These are phyloP conservation scores for Terana coerulea DNA, from an alignment of 768 basidiomycete species.

Conservation along the genomic window DNA sequence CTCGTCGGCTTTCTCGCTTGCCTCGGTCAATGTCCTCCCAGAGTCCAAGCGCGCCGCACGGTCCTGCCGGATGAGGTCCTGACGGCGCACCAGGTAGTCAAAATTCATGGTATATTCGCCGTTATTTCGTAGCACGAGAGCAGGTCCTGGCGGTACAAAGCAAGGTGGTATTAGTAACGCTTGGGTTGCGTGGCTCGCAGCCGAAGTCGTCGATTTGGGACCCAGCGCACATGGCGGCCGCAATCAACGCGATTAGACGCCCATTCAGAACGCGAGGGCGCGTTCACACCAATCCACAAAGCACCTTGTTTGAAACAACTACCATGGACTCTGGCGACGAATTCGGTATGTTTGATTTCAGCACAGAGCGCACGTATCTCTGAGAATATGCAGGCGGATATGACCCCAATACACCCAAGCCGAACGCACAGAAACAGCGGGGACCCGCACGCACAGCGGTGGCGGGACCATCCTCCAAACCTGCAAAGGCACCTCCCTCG, in stretches of 20 bases:
- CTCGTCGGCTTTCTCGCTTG: slow-evolving; percentile 51
- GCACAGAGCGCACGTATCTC: slow-evolving; percentile 12
- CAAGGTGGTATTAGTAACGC: too few relatives aligned
- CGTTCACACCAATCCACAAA: background rate
- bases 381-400: slow-evolving; percentile 19
- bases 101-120: too few relatives aligned
- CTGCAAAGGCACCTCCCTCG: slow-evolving; percentile 14
- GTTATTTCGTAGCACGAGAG: too few relatives aligned
- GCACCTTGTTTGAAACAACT: background rate
- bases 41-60: slow-evolving; percentile 24
- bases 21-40: background rate
- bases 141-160: too few relatives aligned
- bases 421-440: slow-evolving; percentile 17
- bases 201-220: too few relatives aligned
- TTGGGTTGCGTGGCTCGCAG: too few relatives aligned
- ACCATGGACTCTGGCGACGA: slow-evolving; percentile 25
- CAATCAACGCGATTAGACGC: background rate
- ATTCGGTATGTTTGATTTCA: slow-evolving; percentile 20
- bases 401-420: slow-evolving; percentile 29
- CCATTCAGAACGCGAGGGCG: slow-evolving; percentile 1
- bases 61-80: slow-evolving; percentile 25
- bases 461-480: slow-evolving; percentile 22
- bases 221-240: too few relatives aligned
- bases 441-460: slow-evolving; percentile 17
- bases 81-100: slow-evolving; percentile 16